Base-by-base conservation (phyloP, 768 basidiomycete species). In the Naganishia vaughanmartiniae region DNA sequence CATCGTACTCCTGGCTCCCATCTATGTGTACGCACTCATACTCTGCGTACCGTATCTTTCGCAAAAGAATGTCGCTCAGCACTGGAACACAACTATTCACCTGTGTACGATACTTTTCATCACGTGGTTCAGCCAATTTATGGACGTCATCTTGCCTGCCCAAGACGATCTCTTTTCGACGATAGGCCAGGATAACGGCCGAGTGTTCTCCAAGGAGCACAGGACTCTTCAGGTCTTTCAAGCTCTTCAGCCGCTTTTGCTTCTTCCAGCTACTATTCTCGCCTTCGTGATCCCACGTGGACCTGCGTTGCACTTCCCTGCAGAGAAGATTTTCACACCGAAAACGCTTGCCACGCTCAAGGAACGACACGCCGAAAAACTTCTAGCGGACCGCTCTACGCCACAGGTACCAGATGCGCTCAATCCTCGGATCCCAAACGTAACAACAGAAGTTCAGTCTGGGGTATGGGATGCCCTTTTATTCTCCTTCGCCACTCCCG, bases 401-500 rank as follows among this genome's bases (percentile, higher is more conserved):
- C 89, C 88, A 3, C 69, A 80, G 42, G 24, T 51, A 33, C 54
- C 42, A 1, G 21, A 31, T 45, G 54, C 36, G 15, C 71, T 79
- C 12, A 75, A 81, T 36, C 73, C 79, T n/a, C 85, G 86, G n/a
- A 81, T 85, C 46, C 85, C 89, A 71, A 95, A 94, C 75, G 90
- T 94, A 21, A 88, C 87, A 58, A 89, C 89, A 0, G 76, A 87
- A 56, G 76, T 76, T 6, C 73, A 76, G 42, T 71, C 70, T 12
- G 79, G 74, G 15, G 77, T 83, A 14, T 73, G 74, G 17, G 86
- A 85, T 68, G 82, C 83, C 63, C 80, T 96, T 6, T 81, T 93
- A n/a, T 96, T 96, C 81, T 87, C 87, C 19, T 93, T 92, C 79
- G 91, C 90, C 45, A 93, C 92, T 0, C 88, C 89, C 71, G 90